Base-by-base conservation (phyloP, 176 grass and related monocot genomes). In the Hsuehochloa calcarea region DNA sequence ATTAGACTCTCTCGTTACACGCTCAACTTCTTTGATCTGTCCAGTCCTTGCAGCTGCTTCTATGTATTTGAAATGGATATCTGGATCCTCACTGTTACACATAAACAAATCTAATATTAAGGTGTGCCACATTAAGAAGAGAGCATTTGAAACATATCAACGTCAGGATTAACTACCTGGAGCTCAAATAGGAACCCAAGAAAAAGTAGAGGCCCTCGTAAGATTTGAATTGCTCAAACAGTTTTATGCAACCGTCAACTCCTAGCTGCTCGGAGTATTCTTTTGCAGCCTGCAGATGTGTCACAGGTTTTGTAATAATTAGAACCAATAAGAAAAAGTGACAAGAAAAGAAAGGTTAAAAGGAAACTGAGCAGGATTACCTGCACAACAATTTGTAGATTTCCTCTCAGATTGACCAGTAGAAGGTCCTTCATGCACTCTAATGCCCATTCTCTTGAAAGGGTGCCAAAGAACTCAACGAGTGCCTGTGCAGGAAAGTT, bases 341-440 rank as follows among this genome's bases (percentile, higher is more conserved):
- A 46, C 29, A n/a, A 27, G 70, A 61, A 20, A 50, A 68, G 9
- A 44, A 50, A 85, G 27, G 56, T 51, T 49, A 47, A 49, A 81
- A 71, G 15, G 31, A 75, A 74, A n/a, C 35, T 8, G 13, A 77
- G 29, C 34, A 66, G 17, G n/a, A 40, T 83, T 92, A 94, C 96
- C 96, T 96, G 93, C 70, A 99, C 96, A 89, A 99, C 92, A 74
- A 99, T 96, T 64, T 99, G 96, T 84, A 99, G 90, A 87, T 99
- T 99, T 64, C 93, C 96, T 89, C 93, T 92, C 40, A 93, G 84
- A 83, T 99, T 96, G 31, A 94, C 96, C 22, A 96, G 58, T 23
- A 99, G 90, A 88, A 99, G 96, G 60, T 96, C 96, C 67, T 96
- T 99, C 96, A 99, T 96, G 88, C 96, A 99, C 86, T 99, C 96